Percentiles rank a stretch among this genome's conserved stretches.
These are phyloP conservation scores for Periconia sp. DNA, from an alignment of 2,329 filamentous ascomycete genomes.

Conservation along the genomic window DNA sequence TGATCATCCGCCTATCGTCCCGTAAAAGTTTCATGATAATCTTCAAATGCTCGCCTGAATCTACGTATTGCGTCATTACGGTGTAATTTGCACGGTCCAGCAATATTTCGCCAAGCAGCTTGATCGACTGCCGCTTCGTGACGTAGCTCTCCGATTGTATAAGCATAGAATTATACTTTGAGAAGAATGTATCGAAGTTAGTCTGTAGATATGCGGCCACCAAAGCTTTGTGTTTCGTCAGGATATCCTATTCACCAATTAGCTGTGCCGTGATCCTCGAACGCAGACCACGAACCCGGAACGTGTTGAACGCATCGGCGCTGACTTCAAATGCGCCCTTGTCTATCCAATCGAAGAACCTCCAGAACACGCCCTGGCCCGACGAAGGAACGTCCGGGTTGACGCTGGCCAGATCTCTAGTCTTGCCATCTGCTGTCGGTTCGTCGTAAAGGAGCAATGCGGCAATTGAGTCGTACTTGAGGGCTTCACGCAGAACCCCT, in stretches of 20 bases:
- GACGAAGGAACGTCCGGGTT: conserved; percentile 77
- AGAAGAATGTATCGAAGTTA: conserved; percentile 94
- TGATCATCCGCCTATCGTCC: conserved; percentile 97
- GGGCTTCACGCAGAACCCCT: conserved; percentile 84
- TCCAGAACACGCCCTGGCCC: conserved; percentile 91
- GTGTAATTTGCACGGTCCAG: conserved; percentile 95
- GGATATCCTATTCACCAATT: conserved; percentile 69
- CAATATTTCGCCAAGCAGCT: conserved; percentile 91
- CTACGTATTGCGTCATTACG: conserved; percentile 97
- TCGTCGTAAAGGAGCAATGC: conserved; percentile 94
- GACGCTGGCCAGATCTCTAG: conserved; percentile 78
- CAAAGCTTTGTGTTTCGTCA: conserved; percentile 92
- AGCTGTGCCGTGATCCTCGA: conserved; percentile 15
- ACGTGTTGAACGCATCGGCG: conserved; percentile 96
- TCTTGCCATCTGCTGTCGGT: conserved; percentile 72
- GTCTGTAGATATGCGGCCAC: conserved; percentile 85
- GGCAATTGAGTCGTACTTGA: conserved; percentile 89
- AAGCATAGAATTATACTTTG: conserved; percentile 83
- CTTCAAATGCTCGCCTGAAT: conserved; percentile 93
- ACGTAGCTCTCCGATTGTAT: conserved; percentile 96
- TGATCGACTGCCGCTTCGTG: conserved; percentile 97
- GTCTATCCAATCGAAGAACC: conserved; percentile 97
- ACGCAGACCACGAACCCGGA: conserved; percentile 68
- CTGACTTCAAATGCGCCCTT: conserved; percentile 95
- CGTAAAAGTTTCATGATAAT: conserved; percentile 97